Evolutionary conservation across 2,329 filamentous ascomycete species (phyloP).

Genomic region (Chaetoscypha palmicola): DNA sequence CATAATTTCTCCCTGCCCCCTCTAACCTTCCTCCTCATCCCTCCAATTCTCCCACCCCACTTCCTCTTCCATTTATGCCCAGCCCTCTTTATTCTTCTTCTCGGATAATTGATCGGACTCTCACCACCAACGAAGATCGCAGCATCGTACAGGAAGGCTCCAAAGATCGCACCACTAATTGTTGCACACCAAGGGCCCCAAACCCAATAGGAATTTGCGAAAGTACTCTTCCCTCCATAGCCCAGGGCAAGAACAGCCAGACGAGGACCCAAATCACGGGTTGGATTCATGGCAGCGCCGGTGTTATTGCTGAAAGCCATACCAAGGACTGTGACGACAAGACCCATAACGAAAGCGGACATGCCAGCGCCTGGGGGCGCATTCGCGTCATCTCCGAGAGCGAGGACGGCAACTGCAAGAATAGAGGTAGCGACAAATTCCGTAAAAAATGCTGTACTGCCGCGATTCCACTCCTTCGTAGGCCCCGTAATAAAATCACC

Average conservation of each 20-base stretch:
- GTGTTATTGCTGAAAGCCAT: slow-evolving; percentile 41
- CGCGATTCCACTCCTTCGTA: slow-evolving; percentile 33
- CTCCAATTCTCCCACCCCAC: slow-evolving; percentile 19
- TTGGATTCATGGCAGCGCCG: slow-evolving; percentile 41
- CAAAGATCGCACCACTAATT: slow-evolving; percentile 34
- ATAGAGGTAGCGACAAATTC: slow-evolving; percentile 40
- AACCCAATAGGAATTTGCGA: slow-evolving; percentile 36
- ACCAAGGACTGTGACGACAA: slow-evolving; percentile 33
- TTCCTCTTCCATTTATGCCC: slow-evolving; percentile 38
- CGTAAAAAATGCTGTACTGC: slow-evolving; percentile 38
- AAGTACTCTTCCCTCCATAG: slow-evolving; percentile 35
- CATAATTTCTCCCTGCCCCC: too few relatives aligned
- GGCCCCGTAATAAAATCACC: slow-evolving; percentile 40
- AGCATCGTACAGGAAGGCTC: slow-evolving; percentile 44
- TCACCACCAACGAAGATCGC: slow-evolving; percentile 45
- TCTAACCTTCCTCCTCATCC: slow-evolving; percentile 2
- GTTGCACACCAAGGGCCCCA: slow-evolving; percentile 38
- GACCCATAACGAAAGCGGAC: slow-evolving; percentile 42
- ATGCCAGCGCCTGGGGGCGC: slow-evolving; percentile 43
- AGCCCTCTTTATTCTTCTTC: slow-evolving; percentile 35
- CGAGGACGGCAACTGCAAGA: slow-evolving; percentile 37
- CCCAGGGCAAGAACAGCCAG: slow-evolving; percentile 39
- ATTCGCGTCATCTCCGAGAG: slow-evolving; percentile 40
- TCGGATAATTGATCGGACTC: slow-evolving; percentile 44
- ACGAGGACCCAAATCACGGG: slow-evolving; percentile 43